phyloP scores from a whole-genome alignment of 345 rosid genomes.

The Adansonia digitata region DNA sequence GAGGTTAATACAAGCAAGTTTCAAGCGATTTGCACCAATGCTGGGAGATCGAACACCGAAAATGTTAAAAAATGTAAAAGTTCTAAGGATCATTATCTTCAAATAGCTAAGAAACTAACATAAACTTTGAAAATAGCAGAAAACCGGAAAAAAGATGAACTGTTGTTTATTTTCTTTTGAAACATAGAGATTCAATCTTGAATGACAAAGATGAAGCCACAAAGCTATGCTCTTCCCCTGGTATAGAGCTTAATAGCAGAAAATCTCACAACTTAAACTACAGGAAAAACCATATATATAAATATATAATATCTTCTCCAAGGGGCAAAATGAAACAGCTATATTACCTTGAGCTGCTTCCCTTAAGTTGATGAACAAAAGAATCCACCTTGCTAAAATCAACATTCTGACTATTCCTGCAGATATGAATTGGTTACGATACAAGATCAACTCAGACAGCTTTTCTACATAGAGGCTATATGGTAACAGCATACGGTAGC shows the following conservation, averaged over 20 bases:
- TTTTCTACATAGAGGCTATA: background rate
- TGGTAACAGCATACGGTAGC: background rate
- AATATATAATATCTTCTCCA: background rate
- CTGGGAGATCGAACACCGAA: constrained; percentile 11
- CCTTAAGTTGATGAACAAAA: constrained; percentile 28
- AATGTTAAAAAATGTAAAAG: background rate
- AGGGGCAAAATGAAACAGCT: background rate
- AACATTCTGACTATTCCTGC: background rate
- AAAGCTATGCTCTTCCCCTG: background rate
- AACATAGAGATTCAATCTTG: background rate
- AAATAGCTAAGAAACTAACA: background rate
- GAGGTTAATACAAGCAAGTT: constrained; percentile 28
- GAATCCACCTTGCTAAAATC: constrained; percentile 20
- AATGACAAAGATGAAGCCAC: background rate
- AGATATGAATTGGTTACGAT: background rate
- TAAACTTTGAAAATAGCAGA: background rate
- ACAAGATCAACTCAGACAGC: background rate
- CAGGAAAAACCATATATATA: too few species aligned
- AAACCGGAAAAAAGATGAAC: background rate
- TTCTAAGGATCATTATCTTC: background rate
- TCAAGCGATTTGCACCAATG: constrained; percentile 34
- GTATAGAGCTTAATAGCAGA: background rate
- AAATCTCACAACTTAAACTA: background rate
- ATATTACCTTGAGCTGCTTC: constrained; percentile 3
- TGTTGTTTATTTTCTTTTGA: background rate